Percentiles rank a stretch among this genome's conserved stretches.
phyloP scores from a whole-genome alignment of 2,329 filamentous ascomycete species.

The Cordyceps militaris region DNA sequence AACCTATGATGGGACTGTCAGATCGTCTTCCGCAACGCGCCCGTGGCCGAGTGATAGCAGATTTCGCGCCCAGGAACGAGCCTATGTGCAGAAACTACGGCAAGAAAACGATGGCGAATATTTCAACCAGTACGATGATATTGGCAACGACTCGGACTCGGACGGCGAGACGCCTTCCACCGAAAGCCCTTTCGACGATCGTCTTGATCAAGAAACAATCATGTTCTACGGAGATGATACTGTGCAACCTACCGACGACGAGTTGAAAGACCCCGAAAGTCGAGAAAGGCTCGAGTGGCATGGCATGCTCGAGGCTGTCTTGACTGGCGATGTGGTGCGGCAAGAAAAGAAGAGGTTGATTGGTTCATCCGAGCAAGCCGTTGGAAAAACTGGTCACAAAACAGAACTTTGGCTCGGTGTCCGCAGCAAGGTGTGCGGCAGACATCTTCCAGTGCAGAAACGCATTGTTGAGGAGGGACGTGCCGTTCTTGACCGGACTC shows the following conservation, averaged over 20 bases:
- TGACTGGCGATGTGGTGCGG: slow-evolving; percentile 93
- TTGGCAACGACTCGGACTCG: slow-evolving; percentile 71
- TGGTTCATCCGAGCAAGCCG: slow-evolving; percentile 58
- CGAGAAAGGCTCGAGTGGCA: slow-evolving; percentile 95
- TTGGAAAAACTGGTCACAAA: slow-evolving; percentile 60
- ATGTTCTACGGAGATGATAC: slow-evolving; percentile 90
- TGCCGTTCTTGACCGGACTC: slow-evolving; percentile 59
- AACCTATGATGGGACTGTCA: slow-evolving; percentile 37
- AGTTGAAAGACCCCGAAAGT: slow-evolving; percentile 80
- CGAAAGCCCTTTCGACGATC: slow-evolving; percentile 76
- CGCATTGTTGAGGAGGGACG: slow-evolving; percentile 84
- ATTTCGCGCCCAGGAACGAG: slow-evolving; percentile 68
- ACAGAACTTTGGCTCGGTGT: slow-evolving; percentile 84
- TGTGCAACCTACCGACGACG: slow-evolving; percentile 80
- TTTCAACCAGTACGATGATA: slow-evolving; percentile 59
- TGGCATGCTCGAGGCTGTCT: slow-evolving; percentile 89
- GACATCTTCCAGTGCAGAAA: slow-evolving; percentile 75
- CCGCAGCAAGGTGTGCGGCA: slow-evolving; percentile 73
- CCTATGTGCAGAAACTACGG: slow-evolving; percentile 86
- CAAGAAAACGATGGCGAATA: slow-evolving; percentile 62
- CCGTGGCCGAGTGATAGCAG: slow-evolving; percentile 37
- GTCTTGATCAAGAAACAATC: slow-evolving; percentile 85
- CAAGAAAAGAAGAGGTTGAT: slow-evolving; percentile 97
- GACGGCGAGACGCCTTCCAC: slow-evolving; percentile 88
- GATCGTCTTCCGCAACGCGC: slow-evolving; percentile 48